A percentile compares a stretch with the other conserved stretches of the same genome.
Conservation (phyloP, 2,329 filamentous ascomycete species). For the Exophiala viscosa region DNA sequence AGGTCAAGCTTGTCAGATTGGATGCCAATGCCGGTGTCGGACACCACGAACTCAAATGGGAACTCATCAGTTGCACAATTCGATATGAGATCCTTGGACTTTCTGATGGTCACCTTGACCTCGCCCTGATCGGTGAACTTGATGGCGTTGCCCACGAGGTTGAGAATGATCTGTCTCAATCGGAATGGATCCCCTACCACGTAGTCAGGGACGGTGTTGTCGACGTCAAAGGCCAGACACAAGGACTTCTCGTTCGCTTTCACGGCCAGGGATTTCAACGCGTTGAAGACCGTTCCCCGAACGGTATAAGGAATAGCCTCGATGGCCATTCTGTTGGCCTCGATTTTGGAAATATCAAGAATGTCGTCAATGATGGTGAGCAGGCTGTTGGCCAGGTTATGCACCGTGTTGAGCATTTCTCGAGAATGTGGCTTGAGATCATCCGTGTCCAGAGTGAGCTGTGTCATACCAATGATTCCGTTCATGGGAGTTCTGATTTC, state of each 20-base stretch:
- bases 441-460: constrained; percentile 90
- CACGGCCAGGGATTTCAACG: constrained; percentile 91
- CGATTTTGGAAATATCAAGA: constrained; percentile 70
- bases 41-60: constrained; percentile 91
- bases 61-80: constrained; percentile 72
- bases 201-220: constrained; percentile 89
- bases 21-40: constrained; percentile 95
- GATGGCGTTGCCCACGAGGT: constrained; percentile 95
- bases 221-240: constrained; percentile 88
- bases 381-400: constrained; percentile 91
- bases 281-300: constrained; percentile 92
- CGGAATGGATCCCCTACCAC: constrained; percentile 96
- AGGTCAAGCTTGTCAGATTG: constrained; percentile 91
- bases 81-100: constrained; percentile 52
- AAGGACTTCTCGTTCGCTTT: constrained; percentile 95
- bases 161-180: constrained; percentile 91
- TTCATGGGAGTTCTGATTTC: constrained; percentile 98
- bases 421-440: constrained; percentile 91
- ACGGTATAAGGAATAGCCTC: constrained; percentile 96
- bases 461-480: constrained; percentile 97
- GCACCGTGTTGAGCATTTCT: constrained; percentile 98
- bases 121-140: constrained; percentile 98
- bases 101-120: constrained; percentile 87
- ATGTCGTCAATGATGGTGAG: constrained; percentile 91
- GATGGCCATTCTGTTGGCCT: constrained; percentile 96